phyloP scores from a whole-genome alignment of 192 early-diverging fungal genomes.

The Funneliformis geosporum region DNA sequence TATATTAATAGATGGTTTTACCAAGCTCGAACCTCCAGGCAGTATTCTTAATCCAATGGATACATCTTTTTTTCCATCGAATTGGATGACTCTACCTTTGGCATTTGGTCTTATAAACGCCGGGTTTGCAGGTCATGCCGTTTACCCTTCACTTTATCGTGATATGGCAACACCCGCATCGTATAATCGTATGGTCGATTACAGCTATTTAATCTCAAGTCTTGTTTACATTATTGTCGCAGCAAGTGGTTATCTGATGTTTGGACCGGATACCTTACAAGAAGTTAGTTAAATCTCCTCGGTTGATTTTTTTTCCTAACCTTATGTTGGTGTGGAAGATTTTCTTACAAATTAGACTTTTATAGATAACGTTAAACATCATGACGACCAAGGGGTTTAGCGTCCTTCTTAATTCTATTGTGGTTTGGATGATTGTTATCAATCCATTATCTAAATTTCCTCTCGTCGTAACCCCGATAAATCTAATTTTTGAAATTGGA shows the following conservation, averaged over 20 bases:
- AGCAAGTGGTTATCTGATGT: conserved; percentile 66
- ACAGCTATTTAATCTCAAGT: conserved; percentile 53
- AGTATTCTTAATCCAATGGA: conserved; percentile 52
- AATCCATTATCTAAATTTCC: conserved; percentile 65
- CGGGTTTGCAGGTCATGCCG: conserved; percentile 64
- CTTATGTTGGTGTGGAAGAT: neutral
- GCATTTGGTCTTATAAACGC: conserved; percentile 63
- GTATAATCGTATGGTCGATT: conserved; percentile 55
- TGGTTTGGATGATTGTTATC: conserved; percentile 53
- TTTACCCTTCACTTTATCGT: conserved; percentile 67
- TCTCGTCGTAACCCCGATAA: conserved; percentile 51
- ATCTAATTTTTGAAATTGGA: conserved; percentile 29
- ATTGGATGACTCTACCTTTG: conserved; percentile 47
- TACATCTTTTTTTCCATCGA: conserved; percentile 53
- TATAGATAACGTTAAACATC: conserved; percentile 57
- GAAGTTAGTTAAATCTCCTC: conserved; percentile 47
- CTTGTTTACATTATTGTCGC: conserved; percentile 57
- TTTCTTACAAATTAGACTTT: neutral
- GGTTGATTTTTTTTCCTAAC: no score
- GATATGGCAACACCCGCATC: conserved; percentile 63
- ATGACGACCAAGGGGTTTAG: conserved; percentile 46
- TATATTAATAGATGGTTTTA: conserved; percentile 60
- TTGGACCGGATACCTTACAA: conserved; percentile 59
- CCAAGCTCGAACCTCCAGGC: conserved; percentile 53
- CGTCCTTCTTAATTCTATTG: conserved; percentile 47